Percentiles rank a stretch among this genome's conserved stretches.
phyloP scores from a whole-genome alignment of 495 filamentous ascomycete species.

The Bacidia rubella region DNA sequence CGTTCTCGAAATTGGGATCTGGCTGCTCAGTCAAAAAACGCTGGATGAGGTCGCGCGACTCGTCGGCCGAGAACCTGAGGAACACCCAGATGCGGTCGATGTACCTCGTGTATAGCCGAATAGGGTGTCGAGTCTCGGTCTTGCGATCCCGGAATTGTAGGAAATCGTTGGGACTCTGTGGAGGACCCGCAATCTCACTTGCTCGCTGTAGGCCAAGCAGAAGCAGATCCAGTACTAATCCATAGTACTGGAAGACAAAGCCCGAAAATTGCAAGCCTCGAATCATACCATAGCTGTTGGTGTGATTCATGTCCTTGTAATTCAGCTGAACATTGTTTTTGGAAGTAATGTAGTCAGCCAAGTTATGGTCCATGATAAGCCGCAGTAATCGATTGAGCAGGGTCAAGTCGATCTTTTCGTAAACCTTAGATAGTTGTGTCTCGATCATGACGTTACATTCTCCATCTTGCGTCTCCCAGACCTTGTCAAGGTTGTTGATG shows the following conservation, averaged over 20 bases:
- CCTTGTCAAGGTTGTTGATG: slow-evolving; percentile 96
- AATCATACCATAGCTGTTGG: slow-evolving; percentile 97
- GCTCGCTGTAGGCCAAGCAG: slow-evolving; percentile 88
- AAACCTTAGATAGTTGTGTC: slow-evolving; percentile 94
- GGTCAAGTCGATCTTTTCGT: slow-evolving; percentile 98
- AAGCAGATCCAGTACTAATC: slow-evolving; percentile 85
- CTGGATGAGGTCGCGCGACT: slow-evolving; percentile 92
- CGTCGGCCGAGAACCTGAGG: slow-evolving; percentile 82
- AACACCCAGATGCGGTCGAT: slow-evolving; percentile 99
- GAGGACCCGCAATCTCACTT: slow-evolving; percentile 94
- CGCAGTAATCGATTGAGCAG: slow-evolving; percentile 84
- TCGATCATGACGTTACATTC: slow-evolving; percentile 99
- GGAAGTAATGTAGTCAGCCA: slow-evolving; percentile 97
- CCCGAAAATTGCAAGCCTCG: slow-evolving; percentile 94
- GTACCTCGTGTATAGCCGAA: slow-evolving; percentile 91
- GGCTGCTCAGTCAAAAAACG: slow-evolving; percentile 96
- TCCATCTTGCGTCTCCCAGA: slow-evolving; percentile 90
- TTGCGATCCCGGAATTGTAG: slow-evolving; percentile 88
- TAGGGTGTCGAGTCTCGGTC: slow-evolving; percentile 85
- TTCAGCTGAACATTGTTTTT: slow-evolving; percentile 99
- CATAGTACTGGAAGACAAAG: slow-evolving; percentile 99
- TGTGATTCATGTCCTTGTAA: slow-evolving; percentile 99
- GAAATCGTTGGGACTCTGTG: slow-evolving; percentile 93
- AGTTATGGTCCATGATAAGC: slow-evolving; percentile 98
- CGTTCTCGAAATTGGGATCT: slow-evolving; percentile 98